Evolutionary conservation across 169 alveolate species (phyloP).

Genomic region (Plasmodium fragile): DNA sequence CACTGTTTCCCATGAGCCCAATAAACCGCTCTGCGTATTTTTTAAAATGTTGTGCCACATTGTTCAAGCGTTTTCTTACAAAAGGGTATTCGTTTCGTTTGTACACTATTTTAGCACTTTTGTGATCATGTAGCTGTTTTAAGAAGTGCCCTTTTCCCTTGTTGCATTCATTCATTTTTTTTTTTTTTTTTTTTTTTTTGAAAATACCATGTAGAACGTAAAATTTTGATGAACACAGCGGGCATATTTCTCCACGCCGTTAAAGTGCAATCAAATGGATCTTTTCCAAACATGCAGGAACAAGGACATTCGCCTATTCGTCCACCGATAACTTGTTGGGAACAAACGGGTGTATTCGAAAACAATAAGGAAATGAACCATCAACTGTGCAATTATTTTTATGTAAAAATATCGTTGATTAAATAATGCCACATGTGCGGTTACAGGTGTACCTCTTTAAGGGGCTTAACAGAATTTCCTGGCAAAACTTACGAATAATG

Average conservation of each 20-base stretch:
- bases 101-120: background rate
- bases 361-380: background rate
- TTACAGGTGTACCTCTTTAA: background rate
- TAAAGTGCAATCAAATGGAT: background rate
- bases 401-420: background rate
- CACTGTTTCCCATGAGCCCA: background rate
- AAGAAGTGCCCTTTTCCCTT: background rate
- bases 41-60: background rate
- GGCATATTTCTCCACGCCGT: background rate
- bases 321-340: background rate
- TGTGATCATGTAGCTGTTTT: background rate
- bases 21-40: background rate
- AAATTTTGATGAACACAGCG: background rate
- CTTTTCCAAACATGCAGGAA: background rate
- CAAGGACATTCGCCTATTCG: background rate
- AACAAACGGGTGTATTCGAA: background rate
- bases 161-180: background rate
- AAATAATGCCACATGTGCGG: background rate
- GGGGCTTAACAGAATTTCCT: background rate
- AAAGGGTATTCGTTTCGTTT: background rate
- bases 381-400: background rate
- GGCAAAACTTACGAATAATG: background rate
- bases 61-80: background rate
- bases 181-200: background rate
- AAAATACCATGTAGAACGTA: background rate